These are phyloP conservation scores for Secale cereale DNA, from an alignment of 176 grass and related monocot genomes.

Conservation along the genomic window DNA sequence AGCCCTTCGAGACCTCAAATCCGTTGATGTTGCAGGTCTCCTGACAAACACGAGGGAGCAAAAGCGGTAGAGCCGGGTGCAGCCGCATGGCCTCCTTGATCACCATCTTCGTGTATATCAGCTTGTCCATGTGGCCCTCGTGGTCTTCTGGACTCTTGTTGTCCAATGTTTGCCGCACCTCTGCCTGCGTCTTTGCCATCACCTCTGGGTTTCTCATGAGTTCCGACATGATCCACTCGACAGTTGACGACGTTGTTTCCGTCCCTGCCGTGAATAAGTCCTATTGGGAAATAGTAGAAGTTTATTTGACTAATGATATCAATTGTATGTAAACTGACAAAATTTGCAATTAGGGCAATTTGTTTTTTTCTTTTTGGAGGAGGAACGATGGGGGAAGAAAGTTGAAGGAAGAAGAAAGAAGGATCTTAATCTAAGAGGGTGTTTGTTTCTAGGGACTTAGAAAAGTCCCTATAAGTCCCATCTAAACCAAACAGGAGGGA, in stretches of 20 bases:
- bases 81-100: not conserved
- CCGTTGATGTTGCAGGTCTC: not conserved
- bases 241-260: not conserved
- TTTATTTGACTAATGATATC: not conserved
- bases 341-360: no score
- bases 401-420: no score
- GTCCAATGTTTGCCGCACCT: not conserved
- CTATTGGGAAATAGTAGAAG: not conserved
- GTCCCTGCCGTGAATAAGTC: not conserved
- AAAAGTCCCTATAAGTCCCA: no score
- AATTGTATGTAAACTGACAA: no score
- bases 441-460: no score
- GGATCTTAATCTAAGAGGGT: no score
- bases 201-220: not conserved
- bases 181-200: not conserved
- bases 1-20: not conserved
- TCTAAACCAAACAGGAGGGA: no score
- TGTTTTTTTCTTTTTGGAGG: no score
- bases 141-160: not conserved
- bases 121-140: not conserved
- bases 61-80: not conserved
- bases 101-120: not conserved
- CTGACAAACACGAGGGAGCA: not conserved
- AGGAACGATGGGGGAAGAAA: no score
- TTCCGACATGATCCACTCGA: not conserved